Base-by-base conservation (phyloP, 2,329 filamentous ascomycete genomes). In the Sporothrix schenckii region DNA sequence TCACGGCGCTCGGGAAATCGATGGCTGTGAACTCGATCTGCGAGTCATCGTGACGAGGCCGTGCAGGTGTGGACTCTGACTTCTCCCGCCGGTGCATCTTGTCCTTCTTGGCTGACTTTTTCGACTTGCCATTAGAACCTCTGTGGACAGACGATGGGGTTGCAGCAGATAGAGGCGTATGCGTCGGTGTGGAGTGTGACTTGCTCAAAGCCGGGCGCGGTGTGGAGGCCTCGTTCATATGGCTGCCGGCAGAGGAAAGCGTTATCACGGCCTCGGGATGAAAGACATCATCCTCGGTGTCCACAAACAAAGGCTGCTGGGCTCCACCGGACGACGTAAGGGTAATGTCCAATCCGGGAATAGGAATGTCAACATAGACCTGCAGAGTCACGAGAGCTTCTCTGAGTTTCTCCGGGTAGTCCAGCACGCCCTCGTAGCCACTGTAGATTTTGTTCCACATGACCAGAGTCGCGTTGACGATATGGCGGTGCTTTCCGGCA, bases 21-120 rank as follows among this genome's bases (percentile, higher is more conserved):
- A 94, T 90, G 0, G 88, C 81, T 2, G 90, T 87, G 76, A 95
- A 95, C 56, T 92, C 85, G 34, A 96, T 85, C 76, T 96, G 93
- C 0, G 92, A 96, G 78, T 96, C 87, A 72, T 97, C 88, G 75
- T 97, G 93, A 47, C 91, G 87, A 39, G 89, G 82, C 71, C 86
- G 87, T 21, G 85, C 82, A 61, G 74, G 71, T 0, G 71, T 79
- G 16, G 77, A 74, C 34, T 72, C 74, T 60, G 75, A 75, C 58
- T 24, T 52, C 56, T 69, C 74, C 10, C 77, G 76, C 4, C 76
- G 75, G n/a, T 68, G 70, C 34, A 41, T 14, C 58, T 63, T 63
- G 58, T 77, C 72, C 72, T 41, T 65, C 52, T 66, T 54, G 4
- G 34, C n/a, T 2, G 27, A 44, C 50, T 65, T 50, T 9, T 53